Evolutionary conservation across 2,329 filamentous ascomycete genomes (phyloP).

Genomic region (Trichoderma sp.): DNA sequence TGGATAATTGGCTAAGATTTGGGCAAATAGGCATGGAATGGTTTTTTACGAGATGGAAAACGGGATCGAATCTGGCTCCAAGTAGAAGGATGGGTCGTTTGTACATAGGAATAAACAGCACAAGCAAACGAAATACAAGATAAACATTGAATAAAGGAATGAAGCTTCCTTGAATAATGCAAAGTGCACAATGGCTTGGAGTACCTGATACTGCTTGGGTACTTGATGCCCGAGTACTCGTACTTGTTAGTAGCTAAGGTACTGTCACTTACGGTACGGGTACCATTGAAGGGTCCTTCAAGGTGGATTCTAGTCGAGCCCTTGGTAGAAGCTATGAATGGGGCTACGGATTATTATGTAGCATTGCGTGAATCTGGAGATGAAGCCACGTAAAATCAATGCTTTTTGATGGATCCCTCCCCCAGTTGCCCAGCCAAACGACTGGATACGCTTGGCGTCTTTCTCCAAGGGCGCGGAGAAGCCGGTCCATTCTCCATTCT

Average conservation of each 20-base stretch:
- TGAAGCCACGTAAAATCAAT: neutral
- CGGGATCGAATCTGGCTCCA: neutral
- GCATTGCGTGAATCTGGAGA: neutral
- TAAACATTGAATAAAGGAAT: neutral
- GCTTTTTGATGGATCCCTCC: neutral
- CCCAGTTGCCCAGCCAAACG: neutral
- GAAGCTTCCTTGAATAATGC: neutral
- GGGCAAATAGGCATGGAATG: slow-evolving; percentile 12
- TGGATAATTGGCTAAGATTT: neutral
- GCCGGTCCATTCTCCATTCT: neutral
- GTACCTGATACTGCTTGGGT: neutral
- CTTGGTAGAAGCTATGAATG: neutral
- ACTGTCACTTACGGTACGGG: neutral
- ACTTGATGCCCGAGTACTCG: neutral
- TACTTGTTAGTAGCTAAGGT: neutral
- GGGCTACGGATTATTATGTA: neutral
- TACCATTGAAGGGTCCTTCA: neutral
- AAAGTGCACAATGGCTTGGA: neutral
- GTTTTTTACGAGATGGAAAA: neutral
- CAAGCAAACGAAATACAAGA: slow-evolving; percentile 18
- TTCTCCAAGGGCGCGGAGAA: neutral
- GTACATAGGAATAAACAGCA: slow-evolving; percentile 17
- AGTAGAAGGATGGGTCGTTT: slow-evolving; percentile 15
- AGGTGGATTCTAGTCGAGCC: neutral
- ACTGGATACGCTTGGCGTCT: neutral